phyloP scores from a whole-genome alignment of 1,139 yeast species.

The Saccharomyces hybrid region DNA sequence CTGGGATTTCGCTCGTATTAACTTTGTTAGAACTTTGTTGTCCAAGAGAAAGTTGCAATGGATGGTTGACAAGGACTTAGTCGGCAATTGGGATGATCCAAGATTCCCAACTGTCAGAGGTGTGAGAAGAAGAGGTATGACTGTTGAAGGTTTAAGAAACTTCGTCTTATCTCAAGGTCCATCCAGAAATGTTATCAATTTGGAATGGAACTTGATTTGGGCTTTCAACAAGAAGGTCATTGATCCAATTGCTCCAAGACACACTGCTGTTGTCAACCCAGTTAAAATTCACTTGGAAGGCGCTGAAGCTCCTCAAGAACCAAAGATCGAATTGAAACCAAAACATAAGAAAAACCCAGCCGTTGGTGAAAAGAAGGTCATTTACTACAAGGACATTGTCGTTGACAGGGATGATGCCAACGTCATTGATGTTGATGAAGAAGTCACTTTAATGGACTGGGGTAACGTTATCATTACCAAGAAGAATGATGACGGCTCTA shows the following conservation, averaged over 20 bases:
- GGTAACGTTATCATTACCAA: conserved; percentile 83
- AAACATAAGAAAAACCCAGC: conserved; percentile 94
- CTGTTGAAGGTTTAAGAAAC: conserved; percentile 90
- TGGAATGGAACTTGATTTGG: conserved; percentile 97
- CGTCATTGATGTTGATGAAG: conserved; percentile 65
- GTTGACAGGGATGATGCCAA: conserved; percentile 89
- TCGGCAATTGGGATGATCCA: conserved; percentile 95
- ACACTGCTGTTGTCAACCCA: conserved; percentile 68
- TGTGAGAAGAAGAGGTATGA: conserved; percentile 98
- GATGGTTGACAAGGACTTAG: conserved; percentile 88
- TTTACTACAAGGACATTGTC: conserved; percentile 55
- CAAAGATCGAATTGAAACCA: conserved; percentile 65
- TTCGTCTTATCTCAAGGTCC: conserved; percentile 95
- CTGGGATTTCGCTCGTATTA: conserved; percentile 96
- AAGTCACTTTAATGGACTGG: conserved; percentile 97
- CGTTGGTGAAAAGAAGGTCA: conserved; percentile 76
- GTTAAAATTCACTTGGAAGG: conserved; percentile 55
- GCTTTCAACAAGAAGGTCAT: conserved; percentile 92
- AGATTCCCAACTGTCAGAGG: conserved; percentile 98
- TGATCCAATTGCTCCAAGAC: conserved; percentile 95
- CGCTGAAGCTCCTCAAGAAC: conserved; percentile 57
- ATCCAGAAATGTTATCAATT: conserved; percentile 86
- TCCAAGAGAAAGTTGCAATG: conserved; percentile 97
- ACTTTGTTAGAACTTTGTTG: conserved; percentile 86
- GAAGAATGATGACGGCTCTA: conserved; percentile 54